These are phyloP conservation scores for Tylopilus vinaceipallidus DNA, from an alignment of 768 basidiomycete species.

Conservation along the genomic window DNA sequence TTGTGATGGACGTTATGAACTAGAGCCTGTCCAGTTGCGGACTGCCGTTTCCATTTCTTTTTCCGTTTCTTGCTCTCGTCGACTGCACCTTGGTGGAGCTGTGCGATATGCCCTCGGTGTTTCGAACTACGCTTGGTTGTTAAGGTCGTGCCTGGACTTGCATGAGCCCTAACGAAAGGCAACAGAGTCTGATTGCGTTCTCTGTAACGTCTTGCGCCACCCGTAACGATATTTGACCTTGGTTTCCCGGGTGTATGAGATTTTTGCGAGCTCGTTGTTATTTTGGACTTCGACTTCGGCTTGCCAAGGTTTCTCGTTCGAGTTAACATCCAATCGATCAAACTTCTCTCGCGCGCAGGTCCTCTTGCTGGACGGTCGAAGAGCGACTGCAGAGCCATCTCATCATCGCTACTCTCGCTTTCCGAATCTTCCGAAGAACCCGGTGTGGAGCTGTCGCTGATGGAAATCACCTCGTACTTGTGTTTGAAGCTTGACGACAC, in stretches of 20 bases:
- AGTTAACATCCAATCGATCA: constrained; percentile 71
- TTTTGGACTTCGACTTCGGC: constrained; percentile 15
- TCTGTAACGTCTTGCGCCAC: constrained; percentile 34
- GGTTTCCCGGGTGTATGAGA: constrained; percentile 7
- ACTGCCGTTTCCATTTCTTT: constrained; percentile 30
- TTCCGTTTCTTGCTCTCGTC: constrained; percentile 12
- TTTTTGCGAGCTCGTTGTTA: constrained; percentile 12
- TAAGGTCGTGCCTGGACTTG: constrained; percentile 1
- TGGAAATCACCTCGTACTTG: constrained; percentile 20
- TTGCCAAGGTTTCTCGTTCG: constrained; percentile 32
- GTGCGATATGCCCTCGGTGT: constrained; percentile 11
- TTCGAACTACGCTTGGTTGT: constrained; percentile 7
- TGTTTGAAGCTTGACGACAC: background rate
- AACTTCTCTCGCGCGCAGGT: constrained; percentile 38
- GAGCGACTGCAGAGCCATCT: constrained; percentile 36
- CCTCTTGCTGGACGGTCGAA: constrained; percentile 21
- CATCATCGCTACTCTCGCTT: constrained; percentile 26
- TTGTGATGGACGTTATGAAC: constrained; percentile 40
- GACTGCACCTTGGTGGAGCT: constrained; percentile 1
- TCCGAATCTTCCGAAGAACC: constrained; percentile 14
- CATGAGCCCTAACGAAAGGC: constrained; percentile 29
- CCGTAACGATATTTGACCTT: constrained; percentile 39
- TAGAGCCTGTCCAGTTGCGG: constrained; percentile 28
- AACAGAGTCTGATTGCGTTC: constrained; percentile 40
- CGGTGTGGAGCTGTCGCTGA: constrained; percentile 17